phyloP scores from a whole-genome alignment of 345 rosid species.

The Pistacia integerrima region DNA sequence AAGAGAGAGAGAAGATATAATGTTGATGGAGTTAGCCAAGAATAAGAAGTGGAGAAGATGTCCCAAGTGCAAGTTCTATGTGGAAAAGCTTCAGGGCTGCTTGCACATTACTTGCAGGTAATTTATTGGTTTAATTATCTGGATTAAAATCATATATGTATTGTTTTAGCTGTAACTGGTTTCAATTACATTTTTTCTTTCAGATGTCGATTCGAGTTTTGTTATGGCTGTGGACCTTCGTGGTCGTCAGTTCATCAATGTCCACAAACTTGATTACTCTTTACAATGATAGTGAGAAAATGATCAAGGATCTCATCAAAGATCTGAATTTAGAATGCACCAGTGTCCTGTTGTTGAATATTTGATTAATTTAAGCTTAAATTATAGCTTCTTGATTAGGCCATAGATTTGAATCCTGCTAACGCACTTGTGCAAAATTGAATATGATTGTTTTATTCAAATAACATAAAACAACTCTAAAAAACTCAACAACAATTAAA shows the following conservation, averaged over 20 bases:
- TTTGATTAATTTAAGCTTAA: no score
- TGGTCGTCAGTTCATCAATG: constrained; percentile 30
- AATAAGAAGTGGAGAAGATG: constrained; percentile 50
- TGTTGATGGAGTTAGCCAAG: constrained; percentile 45
- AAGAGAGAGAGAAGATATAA: constrained; percentile 31
- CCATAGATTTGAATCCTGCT: no score
- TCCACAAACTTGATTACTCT: neutral
- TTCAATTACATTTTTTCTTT: neutral
- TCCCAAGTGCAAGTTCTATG: constrained; percentile 40
- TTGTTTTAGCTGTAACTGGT: neutral
- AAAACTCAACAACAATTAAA: no score
- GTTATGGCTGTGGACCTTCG: constrained; percentile 41
- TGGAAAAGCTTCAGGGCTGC: constrained; percentile 45
- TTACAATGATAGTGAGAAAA: no score
- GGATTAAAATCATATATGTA: no score
- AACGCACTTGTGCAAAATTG: no score
- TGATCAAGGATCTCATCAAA: no score
- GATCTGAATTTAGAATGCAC: no score
- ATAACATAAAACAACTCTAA: no score
- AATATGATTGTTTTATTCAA: no score
- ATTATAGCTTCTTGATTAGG: no score
- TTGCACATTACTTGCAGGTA: constrained; percentile 48
- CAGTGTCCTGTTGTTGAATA: no score
- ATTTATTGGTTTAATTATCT: neutral
- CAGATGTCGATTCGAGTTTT: constrained; percentile 47